phyloP scores from a whole-genome alignment of 1,284 basidiomycete genomes.

The Ceratobasidium sp. region DNA sequence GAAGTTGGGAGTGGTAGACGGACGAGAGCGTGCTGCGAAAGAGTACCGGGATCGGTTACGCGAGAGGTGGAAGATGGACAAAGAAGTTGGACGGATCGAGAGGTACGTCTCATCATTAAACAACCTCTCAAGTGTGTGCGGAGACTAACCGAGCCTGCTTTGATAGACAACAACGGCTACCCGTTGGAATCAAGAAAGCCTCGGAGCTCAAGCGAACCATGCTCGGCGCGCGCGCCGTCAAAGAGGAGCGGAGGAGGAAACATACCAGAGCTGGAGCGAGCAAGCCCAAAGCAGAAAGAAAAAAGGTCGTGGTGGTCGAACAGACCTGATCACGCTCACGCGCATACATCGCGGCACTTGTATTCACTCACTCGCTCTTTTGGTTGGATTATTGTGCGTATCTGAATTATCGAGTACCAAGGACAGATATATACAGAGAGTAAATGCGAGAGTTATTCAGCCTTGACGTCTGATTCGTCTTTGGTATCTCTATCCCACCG shows the following conservation, averaged over 20 bases:
- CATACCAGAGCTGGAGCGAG: slow-evolving; percentile 84
- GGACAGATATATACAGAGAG: no score
- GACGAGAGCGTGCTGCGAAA: slow-evolving; percentile 90
- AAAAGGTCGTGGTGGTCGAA: slow-evolving; percentile 83
- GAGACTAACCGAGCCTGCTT: not conserved
- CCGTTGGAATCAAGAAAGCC: slow-evolving; percentile 90
- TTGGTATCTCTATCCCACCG: slow-evolving; percentile 1
- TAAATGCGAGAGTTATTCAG: not conserved
- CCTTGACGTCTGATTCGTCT: slow-evolving; percentile 5
- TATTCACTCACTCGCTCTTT: no score
- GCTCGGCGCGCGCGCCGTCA: slow-evolving; percentile 88
- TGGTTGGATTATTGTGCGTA: no score
- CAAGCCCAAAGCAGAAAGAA: slow-evolving; percentile 93
- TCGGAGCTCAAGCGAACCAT: slow-evolving; percentile 91
- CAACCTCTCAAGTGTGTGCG: not conserved
- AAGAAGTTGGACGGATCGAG: slow-evolving; percentile 83
- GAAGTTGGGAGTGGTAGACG: slow-evolving; percentile 90
- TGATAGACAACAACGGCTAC: slow-evolving; percentile 82
- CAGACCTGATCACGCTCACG: slow-evolving; percentile 67
- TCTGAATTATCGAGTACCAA: no score
- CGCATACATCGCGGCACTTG: no score
- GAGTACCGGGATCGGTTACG: slow-evolving; percentile 93
- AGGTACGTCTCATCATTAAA: slow-evolving; percentile 62
- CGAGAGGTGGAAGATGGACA: slow-evolving; percentile 88
- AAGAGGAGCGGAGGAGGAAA: slow-evolving; percentile 92